Percentiles rank a stretch among this genome's conserved stretches.
Conservation (phyloP, 768 basidiomycete genomes). For the Rhizopogon rudus region DNA sequence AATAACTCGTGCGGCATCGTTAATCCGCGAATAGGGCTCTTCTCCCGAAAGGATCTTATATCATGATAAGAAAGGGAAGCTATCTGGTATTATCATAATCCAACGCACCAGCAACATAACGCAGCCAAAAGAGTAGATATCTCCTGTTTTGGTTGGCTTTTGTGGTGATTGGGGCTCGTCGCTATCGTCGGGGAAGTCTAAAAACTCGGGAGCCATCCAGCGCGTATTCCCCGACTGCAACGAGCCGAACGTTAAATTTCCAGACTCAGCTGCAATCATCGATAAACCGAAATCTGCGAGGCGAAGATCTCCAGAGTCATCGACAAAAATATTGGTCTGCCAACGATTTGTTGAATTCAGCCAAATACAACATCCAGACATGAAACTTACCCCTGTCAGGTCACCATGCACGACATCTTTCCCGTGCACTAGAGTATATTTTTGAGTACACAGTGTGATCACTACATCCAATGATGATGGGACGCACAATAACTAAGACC, state of each 20-base stretch:
- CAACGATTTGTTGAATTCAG: background rate
- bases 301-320: slow-evolving; percentile 25
- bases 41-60: background rate
- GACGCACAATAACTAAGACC: slow-evolving; percentile 17
- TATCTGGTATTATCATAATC: background rate
- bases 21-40: background rate
- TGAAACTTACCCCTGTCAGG: background rate
- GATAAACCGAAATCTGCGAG: slow-evolving; percentile 35
- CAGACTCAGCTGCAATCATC: slow-evolving; percentile 26
- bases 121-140: slow-evolving; percentile 1
- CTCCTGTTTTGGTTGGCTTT: slow-evolving; percentile 12
- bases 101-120: slow-evolving; percentile 13
- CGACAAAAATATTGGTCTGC: slow-evolving; percentile 14
- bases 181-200: background rate
- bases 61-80: background rate
- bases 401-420: slow-evolving; percentile 2
- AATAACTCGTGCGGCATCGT: too few species aligned
- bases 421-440: background rate
- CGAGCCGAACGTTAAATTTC: slow-evolving; percentile 16
- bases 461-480: background rate
- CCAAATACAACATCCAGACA: background rate
- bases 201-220: slow-evolving; percentile 14
- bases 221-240: slow-evolving; percentile 4
- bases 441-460: too few species aligned
- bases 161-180: background rate